Percentiles rank a stretch among this genome's conserved stretches.
These are phyloP conservation scores for Collybia nuda DNA, from an alignment of 768 basidiomycete species.

Conservation along the genomic window DNA sequence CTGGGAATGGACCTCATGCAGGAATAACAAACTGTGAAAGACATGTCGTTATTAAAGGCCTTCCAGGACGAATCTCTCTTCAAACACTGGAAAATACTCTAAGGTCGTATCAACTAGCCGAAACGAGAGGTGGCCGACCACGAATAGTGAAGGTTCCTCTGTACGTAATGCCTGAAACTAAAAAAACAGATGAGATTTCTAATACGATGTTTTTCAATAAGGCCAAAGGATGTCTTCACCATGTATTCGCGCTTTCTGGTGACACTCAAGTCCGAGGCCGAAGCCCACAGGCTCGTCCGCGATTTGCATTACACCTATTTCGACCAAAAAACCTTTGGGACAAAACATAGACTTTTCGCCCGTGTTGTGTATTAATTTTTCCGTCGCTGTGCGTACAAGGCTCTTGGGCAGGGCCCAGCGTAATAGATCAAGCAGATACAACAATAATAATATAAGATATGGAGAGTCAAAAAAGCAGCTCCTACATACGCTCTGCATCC, in stretches of 20 bases:
- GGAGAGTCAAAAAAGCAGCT: conserved; percentile 12
- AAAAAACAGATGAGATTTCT: neutral
- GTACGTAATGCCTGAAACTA: conserved; percentile 34
- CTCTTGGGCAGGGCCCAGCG: conserved; percentile 1
- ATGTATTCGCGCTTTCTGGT: conserved; percentile 55
- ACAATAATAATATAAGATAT: conserved; percentile 19
- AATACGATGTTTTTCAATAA: conserved; percentile 12
- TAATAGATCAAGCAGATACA: conserved; percentile 12
- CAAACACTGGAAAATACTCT: conserved; percentile 39
- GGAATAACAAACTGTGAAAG: conserved; percentile 46
- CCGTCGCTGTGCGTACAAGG: neutral
- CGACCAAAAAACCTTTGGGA: conserved; percentile 3
- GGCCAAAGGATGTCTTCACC: conserved; percentile 38
- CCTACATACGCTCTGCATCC: conserved; percentile 72
- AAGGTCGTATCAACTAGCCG: conserved; percentile 42
- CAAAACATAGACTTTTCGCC: conserved; percentile 12
- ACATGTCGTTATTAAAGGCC: conserved; percentile 59
- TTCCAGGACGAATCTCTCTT: conserved; percentile 48
- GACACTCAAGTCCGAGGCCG: conserved; percentile 53
- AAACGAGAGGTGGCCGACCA: conserved; percentile 32
- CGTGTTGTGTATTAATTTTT: conserved; percentile 19
- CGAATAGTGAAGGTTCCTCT: conserved; percentile 48
- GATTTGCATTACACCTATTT: conserved; percentile 54
- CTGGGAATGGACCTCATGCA: conserved; percentile 52
- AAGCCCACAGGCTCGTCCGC: conserved; percentile 71